These are phyloP conservation scores for Suillus clintonianus DNA, from an alignment of 768 basidiomycete genomes.

Conservation along the genomic window DNA sequence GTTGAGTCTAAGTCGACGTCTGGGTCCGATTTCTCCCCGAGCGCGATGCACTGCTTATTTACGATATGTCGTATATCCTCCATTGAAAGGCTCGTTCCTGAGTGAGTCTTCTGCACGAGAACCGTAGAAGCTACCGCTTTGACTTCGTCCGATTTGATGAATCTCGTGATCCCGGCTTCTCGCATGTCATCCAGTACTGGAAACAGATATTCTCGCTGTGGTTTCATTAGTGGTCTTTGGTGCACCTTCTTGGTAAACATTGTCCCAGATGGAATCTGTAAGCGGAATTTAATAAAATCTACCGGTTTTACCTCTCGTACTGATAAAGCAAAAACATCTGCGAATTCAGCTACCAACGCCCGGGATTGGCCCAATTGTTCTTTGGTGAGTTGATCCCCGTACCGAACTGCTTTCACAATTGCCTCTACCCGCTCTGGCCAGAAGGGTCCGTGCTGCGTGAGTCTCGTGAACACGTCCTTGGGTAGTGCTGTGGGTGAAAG, in stretches of 20 bases:
- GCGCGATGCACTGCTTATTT: conserved; percentile 11
- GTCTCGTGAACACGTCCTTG: conserved; percentile 10
- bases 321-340: conserved; percentile 42
- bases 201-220: conserved; percentile 34
- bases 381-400: conserved; percentile 25
- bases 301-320: conserved; percentile 39
- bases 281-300: conserved; percentile 30
- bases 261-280: conserved; percentile 32
- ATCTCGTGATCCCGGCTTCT: conserved; percentile 17
- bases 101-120: conserved; percentile 17
- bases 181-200: conserved; percentile 37
- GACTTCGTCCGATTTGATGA: conserved; percentile 14
- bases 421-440: conserved; percentile 21
- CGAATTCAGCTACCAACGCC: conserved; percentile 28
- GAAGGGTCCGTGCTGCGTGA: conserved; percentile 15
- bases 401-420: conserved; percentile 17
- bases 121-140: conserved; percentile 12
- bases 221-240: conserved; percentile 32
- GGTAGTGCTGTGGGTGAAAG: neutral
- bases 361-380: conserved; percentile 24
- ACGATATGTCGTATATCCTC: conserved; percentile 10
- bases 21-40: neutral
- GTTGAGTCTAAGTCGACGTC: neutral
- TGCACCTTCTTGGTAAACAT: conserved; percentile 33
- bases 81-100: conserved; percentile 7